phyloP scores from a whole-genome alignment of 2,329 filamentous ascomycete genomes.

The Trichocomaceae sp. region DNA sequence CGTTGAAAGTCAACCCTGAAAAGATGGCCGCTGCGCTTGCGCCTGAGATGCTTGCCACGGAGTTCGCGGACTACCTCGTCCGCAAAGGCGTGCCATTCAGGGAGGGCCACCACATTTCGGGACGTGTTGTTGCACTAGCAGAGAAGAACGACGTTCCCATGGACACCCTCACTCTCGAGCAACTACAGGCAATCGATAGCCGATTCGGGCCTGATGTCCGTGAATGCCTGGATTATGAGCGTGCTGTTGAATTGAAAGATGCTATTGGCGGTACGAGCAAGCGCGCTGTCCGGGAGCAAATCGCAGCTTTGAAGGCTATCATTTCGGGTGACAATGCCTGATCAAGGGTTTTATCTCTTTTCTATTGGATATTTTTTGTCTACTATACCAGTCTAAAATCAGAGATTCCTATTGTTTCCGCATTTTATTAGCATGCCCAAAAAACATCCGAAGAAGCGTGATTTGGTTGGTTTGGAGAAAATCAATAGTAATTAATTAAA shows the following conservation, averaged over 20 bases:
- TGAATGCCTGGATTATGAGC: constrained; percentile 71
- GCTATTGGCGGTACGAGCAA: constrained; percentile 74
- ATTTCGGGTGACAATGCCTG: not conserved
- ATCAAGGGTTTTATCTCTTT: too few relatives aligned
- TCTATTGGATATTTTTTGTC: too few relatives aligned
- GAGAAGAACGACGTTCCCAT: constrained; percentile 62
- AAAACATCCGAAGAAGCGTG: not conserved
- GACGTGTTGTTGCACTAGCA: constrained; percentile 63
- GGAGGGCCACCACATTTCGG: constrained; percentile 72
- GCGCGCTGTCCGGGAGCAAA: constrained; percentile 61
- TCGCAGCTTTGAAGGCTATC: constrained; percentile 54
- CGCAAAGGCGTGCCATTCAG: constrained; percentile 62
- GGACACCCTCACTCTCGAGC: constrained; percentile 60
- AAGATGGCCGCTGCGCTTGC: constrained; percentile 74
- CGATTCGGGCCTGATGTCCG: constrained; percentile 67
- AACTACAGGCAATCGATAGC: constrained; percentile 61
- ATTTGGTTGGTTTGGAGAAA: not conserved
- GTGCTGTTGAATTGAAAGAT: constrained; percentile 70
- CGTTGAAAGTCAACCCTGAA: constrained; percentile 61
- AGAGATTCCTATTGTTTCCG: not conserved
- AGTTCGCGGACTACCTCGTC: constrained; percentile 44
- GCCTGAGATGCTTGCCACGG: constrained; percentile 71
- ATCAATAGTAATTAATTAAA: too few relatives aligned
- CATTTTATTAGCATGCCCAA: not conserved
- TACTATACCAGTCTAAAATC: not conserved